phyloP scores from a whole-genome alignment of 495 filamentous ascomycete species.

The Xylaria intraflava region DNA sequence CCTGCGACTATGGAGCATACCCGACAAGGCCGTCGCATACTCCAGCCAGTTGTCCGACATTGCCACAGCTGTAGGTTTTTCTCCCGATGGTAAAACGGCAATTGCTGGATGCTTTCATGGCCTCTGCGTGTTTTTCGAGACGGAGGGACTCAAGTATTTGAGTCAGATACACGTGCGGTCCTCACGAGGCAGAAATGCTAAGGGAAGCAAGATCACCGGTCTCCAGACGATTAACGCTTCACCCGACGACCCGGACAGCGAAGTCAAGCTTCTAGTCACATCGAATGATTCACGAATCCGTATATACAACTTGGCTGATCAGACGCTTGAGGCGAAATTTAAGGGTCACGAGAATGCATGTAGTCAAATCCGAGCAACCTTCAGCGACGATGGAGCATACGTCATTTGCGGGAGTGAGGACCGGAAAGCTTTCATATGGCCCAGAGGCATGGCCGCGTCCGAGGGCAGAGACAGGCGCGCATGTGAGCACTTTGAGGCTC shows the following conservation, averaged over 20 bases:
- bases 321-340: slow-evolving; percentile 79
- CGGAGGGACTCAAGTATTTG: slow-evolving; percentile 78
- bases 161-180: slow-evolving; percentile 86
- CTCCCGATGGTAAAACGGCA: slow-evolving; percentile 81
- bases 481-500: slow-evolving; percentile 82
- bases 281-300: slow-evolving; percentile 95
- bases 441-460: slow-evolving; percentile 50
- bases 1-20: slow-evolving; percentile 91
- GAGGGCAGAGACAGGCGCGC: slow-evolving; percentile 73
- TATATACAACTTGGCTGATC: slow-evolving; percentile 79
- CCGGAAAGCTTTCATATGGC: slow-evolving; percentile 83
- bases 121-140: slow-evolving; percentile 87
- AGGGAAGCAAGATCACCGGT: slow-evolving; percentile 94
- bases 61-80: slow-evolving; percentile 89
- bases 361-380: slow-evolving; percentile 83
- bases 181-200: slow-evolving; percentile 84
- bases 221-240: slow-evolving; percentile 71
- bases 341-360: slow-evolving; percentile 89
- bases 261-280: slow-evolving; percentile 81
- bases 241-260: slow-evolving; percentile 49
- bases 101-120: slow-evolving; percentile 88
- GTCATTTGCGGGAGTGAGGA: slow-evolving; percentile 95
- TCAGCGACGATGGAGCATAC: slow-evolving; percentile 81
- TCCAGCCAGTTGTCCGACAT: slow-evolving; percentile 77
- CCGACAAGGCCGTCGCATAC: slow-evolving; percentile 89